Base-by-base conservation (phyloP, 345 rosid genomes). In the Citrus maxima region DNA sequence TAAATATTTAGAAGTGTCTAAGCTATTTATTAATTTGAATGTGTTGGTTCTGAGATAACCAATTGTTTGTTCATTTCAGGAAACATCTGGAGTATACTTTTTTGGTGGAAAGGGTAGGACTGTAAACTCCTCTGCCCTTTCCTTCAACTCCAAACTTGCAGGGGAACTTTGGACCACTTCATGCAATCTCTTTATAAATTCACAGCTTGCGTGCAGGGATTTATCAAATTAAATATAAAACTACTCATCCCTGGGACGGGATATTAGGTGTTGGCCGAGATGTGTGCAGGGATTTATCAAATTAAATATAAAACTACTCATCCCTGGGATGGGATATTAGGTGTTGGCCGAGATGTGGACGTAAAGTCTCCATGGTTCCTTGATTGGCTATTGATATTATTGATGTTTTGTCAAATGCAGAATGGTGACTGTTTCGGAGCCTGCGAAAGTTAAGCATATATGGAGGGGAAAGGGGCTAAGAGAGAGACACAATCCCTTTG, bases 81-180 rank as follows among this genome's bases (percentile, higher is more conserved):
- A 88, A 80, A 78, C 67, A 51, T 93, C 97, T n/a, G 93, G 93
- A 72, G 84, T 78, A 40, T 90, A 90, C 81, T 93, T 89, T 84
- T 94, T 93, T 76, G 98, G 99, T 72, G 98, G 97, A 60, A 85
- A 88, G 10, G 97, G 98, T 28, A 83, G 89, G 80, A 88, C 83
- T 35, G 63, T 94, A 8, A 71, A 79, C 58, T 90, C 98, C 21
- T 91, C 98, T 6, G 58, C 72, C 6, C 71, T 86, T 84, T 92
- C 98, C 18, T 65, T 70, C 27, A 76, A 88, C n/a, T 68, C 67
- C 7, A 85, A 66, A 80, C 89, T 91, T 56, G 92, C 92, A 4
- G 84, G 78, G 76, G 86, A 89, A 78, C 90, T 96, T 10, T 94
- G 98, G 95, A 84, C 82, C 16, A 82, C 89, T 35, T 92, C 98